Evolutionary conservation across 345 rosid species (phyloP), one percentile per base, ranked within the genome.

Genomic region (Cardamine occulta): DNA sequence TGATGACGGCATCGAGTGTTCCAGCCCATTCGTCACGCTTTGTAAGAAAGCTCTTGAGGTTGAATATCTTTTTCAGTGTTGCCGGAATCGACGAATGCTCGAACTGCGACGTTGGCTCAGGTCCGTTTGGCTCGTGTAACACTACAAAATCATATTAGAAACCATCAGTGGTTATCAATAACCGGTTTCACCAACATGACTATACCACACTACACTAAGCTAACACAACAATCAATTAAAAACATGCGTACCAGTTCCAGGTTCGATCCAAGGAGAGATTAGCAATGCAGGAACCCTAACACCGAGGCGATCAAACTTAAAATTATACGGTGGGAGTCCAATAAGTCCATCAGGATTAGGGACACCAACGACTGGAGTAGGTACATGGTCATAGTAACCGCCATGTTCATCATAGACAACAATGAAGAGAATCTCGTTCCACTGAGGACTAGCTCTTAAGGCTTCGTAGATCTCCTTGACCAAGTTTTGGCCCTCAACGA

Each of bases 21-120:
- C 98, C 97, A 1, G 97, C 97, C 96, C 98, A 93, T 1, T 88
- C 96, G 40, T 91, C 97, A 12, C 97, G 93, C 78, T 91, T 89
- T 8, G 92, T 93, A 4, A 93, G 83, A 75, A 93, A 93, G 31
- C 83, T 74, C 55, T 87, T 82, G 0, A 93, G 90, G 80, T 89
- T 86, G 82, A 93, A 91, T 47, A 91, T 84, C 81, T 84, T 93
- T 18, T 93, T 89, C 2, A 91, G 70, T 6, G 97, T 89, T 32
- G 98, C 98, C 6, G 97, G 74, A 1, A 93, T 86, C 4, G 98
- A 93, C 3, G 98, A 91, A 74, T 93, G 97, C 81, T 93, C 98
- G 32, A 73, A 91, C 80, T 93, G 84, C 4, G 98, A 93, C 2
- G 89, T 84, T n/a, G 85, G 79, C 13, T 82, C 56, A 1, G 96